Evolutionary conservation across 371 early-diverging fungal genomes (phyloP).

Genomic region (Synchytrium microbalum): DNA sequence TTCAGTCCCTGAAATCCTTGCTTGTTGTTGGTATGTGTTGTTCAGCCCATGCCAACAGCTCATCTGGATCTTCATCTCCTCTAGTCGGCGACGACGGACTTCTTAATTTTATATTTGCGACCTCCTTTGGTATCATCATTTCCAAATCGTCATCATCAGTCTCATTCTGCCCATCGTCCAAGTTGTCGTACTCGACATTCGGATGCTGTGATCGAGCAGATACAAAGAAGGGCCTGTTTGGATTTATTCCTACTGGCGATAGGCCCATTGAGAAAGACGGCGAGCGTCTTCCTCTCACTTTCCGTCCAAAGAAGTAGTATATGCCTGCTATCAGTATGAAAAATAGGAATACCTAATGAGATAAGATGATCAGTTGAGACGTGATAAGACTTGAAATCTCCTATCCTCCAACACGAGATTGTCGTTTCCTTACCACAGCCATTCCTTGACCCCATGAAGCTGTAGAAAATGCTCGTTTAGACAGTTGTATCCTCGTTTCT

Average conservation of each 20-base stretch:
- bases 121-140: neutral
- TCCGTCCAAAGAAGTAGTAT: neutral
- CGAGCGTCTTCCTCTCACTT: neutral
- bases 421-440: no score
- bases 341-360: neutral
- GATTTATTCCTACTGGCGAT: neutral
- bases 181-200: neutral
- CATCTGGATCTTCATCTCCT: neutral
- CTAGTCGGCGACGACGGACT: neutral
- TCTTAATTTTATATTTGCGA: neutral
- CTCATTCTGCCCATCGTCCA: neutral
- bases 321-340: neutral
- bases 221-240: neutral
- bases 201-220: neutral
- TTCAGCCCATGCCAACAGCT: neutral
- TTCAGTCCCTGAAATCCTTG: neutral
- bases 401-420: no score
- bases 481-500: neutral
- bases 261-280: neutral
- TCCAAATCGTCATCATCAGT: neutral
- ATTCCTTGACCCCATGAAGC: no score
- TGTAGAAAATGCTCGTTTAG: neutral
- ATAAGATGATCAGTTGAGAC: neutral
- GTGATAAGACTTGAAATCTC: no score
- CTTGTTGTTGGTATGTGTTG: neutral